phyloP scores from a whole-genome alignment of 2,329 filamentous ascomycete genomes.

The Lachnellula arida region DNA sequence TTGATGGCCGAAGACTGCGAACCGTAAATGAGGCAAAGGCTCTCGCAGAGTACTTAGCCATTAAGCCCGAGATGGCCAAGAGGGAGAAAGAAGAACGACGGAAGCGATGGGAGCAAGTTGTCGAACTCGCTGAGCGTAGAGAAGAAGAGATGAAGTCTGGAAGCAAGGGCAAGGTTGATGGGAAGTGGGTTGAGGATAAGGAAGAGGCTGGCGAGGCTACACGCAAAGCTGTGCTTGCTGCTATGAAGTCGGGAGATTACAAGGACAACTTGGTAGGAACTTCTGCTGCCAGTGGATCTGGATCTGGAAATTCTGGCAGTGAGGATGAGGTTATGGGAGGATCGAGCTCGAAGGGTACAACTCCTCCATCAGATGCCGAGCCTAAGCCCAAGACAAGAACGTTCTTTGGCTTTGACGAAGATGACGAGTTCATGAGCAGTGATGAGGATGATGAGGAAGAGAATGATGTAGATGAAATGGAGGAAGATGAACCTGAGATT shows the following conservation, averaged over 20 bases:
- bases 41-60: constrained; percentile 87
- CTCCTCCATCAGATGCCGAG: constrained; percentile 41
- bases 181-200: constrained; percentile 92
- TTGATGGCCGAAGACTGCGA: constrained; percentile 83
- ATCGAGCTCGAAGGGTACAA: constrained; percentile 39
- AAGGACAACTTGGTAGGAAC: constrained; percentile 53
- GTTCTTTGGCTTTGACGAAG: constrained; percentile 76
- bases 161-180: constrained; percentile 67
- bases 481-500: constrained; percentile 23
- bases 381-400: constrained; percentile 35
- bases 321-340: constrained; percentile 31
- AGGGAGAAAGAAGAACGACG: constrained; percentile 85
- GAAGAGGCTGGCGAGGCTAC: constrained; percentile 85
- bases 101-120: constrained; percentile 81
- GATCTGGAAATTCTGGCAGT: constrained; percentile 30
- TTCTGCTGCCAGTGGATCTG: constrained; percentile 37
- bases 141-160: constrained; percentile 80
- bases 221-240: constrained; percentile 66
- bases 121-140: constrained; percentile 75
- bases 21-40: constrained; percentile 95
- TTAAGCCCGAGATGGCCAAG: constrained; percentile 96
- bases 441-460: constrained; percentile 48
- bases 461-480: constrained; percentile 14
- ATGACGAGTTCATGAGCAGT: constrained; percentile 69
- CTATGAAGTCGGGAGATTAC: constrained; percentile 60